These are phyloP conservation scores for Coemansia sp. DNA, from an alignment of 192 early-diverging fungal species.

Conservation along the genomic window DNA sequence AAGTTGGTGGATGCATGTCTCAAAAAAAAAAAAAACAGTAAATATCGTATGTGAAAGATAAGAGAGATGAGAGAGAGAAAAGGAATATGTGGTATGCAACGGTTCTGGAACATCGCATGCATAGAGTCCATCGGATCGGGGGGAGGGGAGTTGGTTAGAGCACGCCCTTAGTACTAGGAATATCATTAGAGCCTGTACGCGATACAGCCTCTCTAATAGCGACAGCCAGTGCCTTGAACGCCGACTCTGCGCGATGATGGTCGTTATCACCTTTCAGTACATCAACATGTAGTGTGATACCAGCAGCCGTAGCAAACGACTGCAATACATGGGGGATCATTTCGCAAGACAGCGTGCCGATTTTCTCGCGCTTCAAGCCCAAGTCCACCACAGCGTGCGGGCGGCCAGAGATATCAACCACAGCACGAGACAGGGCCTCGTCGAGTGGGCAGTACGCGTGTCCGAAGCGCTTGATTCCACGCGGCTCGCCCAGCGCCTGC, in stretches of 20 bases:
- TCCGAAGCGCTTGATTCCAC: conserved; percentile 91
- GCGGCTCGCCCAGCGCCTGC: conserved; percentile 85
- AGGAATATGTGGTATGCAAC: not conserved
- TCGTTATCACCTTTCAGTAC: conserved; percentile 94
- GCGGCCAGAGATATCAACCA: conserved; percentile 97
- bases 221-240: conserved; percentile 98
- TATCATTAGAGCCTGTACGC: conserved; percentile 79
- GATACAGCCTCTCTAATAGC: conserved; percentile 88
- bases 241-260: conserved; percentile 93
- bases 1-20: not conserved
- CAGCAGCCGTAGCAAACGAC: conserved; percentile 88
- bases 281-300: conserved; percentile 97
- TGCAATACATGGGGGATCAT: conserved; percentile 98
- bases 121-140: not conserved
- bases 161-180: conserved; percentile 97
- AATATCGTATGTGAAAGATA: not conserved
- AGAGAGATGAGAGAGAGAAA: not conserved
- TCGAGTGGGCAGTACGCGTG: conserved; percentile 95
- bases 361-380: conserved; percentile 87
- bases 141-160: conserved; percentile 46
- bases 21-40: not conserved
- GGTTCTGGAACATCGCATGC: not conserved
- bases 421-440: conserved; percentile 92
- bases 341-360: conserved; percentile 90
- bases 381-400: conserved; percentile 83